Evolutionary conservation across 2,329 filamentous ascomycete genomes (phyloP).

Genomic region (Ophiostoma fasciatum): DNA sequence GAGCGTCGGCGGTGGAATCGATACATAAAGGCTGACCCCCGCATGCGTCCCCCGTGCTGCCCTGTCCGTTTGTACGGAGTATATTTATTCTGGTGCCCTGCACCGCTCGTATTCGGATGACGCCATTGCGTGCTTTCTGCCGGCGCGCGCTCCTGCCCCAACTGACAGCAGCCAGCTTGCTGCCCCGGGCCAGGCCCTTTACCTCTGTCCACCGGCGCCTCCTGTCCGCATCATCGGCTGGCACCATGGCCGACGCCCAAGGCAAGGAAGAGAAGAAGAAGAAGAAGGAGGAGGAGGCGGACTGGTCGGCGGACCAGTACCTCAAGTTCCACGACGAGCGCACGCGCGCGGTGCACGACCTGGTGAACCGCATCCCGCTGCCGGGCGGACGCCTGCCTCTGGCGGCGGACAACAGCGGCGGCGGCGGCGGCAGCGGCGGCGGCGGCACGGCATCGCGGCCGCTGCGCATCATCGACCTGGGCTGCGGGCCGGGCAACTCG

Average conservation of each 20-base stretch:
- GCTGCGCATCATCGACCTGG: slow-evolving; percentile 37
- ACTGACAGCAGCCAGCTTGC: background rate
- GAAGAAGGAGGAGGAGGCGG: no score
- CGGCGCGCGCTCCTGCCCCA: slow-evolving; percentile 1
- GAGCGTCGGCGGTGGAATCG: no score
- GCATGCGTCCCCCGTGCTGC: no score
- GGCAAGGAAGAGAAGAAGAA: slow-evolving; percentile 1
- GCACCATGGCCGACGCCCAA: no score
- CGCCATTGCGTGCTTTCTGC: slow-evolving; percentile 2
- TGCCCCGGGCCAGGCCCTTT: background rate
- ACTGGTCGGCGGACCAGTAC: slow-evolving; percentile 44
- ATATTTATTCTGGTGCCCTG: no score
- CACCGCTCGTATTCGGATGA: no score
- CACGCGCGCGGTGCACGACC: slow-evolving; percentile 36
- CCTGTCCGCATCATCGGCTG: background rate
- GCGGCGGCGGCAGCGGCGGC: no score
- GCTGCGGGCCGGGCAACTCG: slow-evolving; percentile 46
- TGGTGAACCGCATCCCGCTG: slow-evolving; percentile 31
- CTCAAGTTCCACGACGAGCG: slow-evolving; percentile 38
- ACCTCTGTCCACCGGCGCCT: background rate
- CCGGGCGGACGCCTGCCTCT: slow-evolving; percentile 9
- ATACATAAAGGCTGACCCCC: no score
- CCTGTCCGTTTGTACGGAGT: no score
- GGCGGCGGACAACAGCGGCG: background rate
- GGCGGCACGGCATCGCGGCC: no score